Percentiles rank a stretch among this genome's conserved stretches.
phyloP scores from a whole-genome alignment of 495 filamentous ascomycete genomes.

The Aspergillus leporis region DNA sequence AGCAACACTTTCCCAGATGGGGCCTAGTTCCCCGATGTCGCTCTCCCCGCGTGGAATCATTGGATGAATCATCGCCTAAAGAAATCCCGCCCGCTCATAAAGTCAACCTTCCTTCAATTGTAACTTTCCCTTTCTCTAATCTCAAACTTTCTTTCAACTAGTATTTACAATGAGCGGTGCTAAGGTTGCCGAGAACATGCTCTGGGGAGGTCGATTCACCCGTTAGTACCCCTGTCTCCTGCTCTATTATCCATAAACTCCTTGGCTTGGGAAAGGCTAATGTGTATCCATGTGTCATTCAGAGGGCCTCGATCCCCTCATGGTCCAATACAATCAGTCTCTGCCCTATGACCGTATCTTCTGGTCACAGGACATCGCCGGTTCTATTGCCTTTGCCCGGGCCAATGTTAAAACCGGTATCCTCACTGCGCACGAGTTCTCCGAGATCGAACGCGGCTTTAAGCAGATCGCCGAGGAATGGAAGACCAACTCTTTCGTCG shows the following conservation, averaged over 20 bases:
- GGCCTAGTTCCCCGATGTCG: slow-evolving; percentile 15
- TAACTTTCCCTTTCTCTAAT: slow-evolving; percentile 9
- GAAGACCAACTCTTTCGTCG: slow-evolving; percentile 48
- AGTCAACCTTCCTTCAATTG: background rate
- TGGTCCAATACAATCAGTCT: slow-evolving; percentile 88
- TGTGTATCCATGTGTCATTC: background rate
- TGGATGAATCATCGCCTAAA: slow-evolving; percentile 11
- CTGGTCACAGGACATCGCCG: slow-evolving; percentile 77
- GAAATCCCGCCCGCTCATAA: background rate
- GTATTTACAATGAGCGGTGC: slow-evolving; percentile 40
- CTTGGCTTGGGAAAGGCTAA: background rate
- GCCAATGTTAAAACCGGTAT: slow-evolving; percentile 78
- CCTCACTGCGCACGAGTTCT: slow-evolving; percentile 73
- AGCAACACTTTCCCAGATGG: background rate
- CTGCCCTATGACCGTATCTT: slow-evolving; percentile 81
- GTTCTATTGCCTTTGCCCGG: slow-evolving; percentile 84
- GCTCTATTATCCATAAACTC: slow-evolving; percentile 12
- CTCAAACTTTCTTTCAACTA: slow-evolving; percentile 8
- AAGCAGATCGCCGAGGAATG: slow-evolving; percentile 74
- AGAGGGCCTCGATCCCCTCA: slow-evolving; percentile 83
- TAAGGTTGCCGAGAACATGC: slow-evolving; percentile 58
- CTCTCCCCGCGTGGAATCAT: slow-evolving; percentile 2
- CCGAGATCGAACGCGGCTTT: slow-evolving; percentile 74
- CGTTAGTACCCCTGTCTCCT: slow-evolving; percentile 44
- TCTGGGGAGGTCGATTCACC: slow-evolving; percentile 84